phyloP scores from a whole-genome alignment of 148 eudicot species.

The Arbutus unedo region DNA sequence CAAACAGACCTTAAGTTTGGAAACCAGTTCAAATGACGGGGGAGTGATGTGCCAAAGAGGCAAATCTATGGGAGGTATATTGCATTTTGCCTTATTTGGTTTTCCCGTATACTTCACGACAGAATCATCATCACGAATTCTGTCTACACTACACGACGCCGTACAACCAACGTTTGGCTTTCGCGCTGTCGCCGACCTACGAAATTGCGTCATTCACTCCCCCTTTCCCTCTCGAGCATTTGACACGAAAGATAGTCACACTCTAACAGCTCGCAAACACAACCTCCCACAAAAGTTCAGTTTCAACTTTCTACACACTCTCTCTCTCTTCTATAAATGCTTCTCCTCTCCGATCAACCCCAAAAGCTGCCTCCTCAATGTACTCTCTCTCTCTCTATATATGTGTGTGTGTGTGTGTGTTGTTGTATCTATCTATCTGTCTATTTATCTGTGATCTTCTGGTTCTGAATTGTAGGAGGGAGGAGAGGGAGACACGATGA shows the following conservation, averaged over 20 bases:
- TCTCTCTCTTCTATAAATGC: background rate
- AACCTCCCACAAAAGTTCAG: background rate
- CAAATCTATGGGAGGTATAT: too few relatives aligned
- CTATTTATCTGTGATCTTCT: background rate
- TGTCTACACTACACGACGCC: background rate
- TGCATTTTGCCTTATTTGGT: too few relatives aligned
- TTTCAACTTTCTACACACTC: too few relatives aligned
- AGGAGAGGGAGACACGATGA: background rate
- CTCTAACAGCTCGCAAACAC: background rate
- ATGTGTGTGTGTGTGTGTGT: background rate
- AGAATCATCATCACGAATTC: too few relatives aligned
- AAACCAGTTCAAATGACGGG: too few relatives aligned
- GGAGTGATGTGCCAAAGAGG: too few relatives aligned
- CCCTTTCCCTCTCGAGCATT: background rate
- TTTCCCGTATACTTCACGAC: too few relatives aligned
- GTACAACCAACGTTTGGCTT: background rate
- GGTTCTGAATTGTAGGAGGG: background rate
- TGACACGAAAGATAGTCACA: too few relatives aligned
- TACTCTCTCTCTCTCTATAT: background rate
- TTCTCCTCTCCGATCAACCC: background rate
- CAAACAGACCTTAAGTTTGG: too few relatives aligned
- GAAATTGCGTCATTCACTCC: background rate
- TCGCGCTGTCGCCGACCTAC: background rate
- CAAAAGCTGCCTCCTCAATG: background rate
- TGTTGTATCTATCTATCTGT: background rate